Conservation (phyloP, 495 filamentous ascomycete genomes). For the Talaromyces borbonicus region DNA sequence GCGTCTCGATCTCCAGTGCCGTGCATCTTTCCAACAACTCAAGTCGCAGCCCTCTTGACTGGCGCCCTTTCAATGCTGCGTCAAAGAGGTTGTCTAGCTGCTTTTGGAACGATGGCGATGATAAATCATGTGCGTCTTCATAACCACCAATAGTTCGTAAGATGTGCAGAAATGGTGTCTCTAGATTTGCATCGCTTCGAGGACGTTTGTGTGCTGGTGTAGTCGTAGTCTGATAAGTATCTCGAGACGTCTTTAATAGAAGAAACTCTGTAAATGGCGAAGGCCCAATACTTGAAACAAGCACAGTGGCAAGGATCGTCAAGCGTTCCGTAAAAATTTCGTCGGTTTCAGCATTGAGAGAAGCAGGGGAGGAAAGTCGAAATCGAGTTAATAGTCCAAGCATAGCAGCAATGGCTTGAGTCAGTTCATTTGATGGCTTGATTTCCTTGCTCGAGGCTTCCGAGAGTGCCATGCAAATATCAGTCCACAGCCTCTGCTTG, state of each 20-base stretch:
- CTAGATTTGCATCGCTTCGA: slow-evolving; percentile 16
- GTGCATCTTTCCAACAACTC: slow-evolving; percentile 35
- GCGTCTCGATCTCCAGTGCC: slow-evolving; percentile 13
- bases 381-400: slow-evolving; percentile 56
- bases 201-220: slow-evolving; percentile 38
- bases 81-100: slow-evolving; percentile 29
- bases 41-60: slow-evolving; percentile 33
- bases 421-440: slow-evolving; percentile 74
- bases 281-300: slow-evolving; percentile 56
- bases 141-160: slow-evolving; percentile 24
- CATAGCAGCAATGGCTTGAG: slow-evolving; percentile 63
- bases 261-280: slow-evolving; percentile 74
- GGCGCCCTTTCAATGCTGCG: slow-evolving; percentile 43
- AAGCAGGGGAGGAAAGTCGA: slow-evolving; percentile 43
- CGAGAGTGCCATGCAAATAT: slow-evolving; percentile 57
- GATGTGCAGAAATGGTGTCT: slow-evolving; percentile 34
- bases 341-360: slow-evolving; percentile 23
- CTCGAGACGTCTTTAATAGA: slow-evolving; percentile 31
- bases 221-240: slow-evolving; percentile 31
- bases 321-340: slow-evolving; percentile 52
- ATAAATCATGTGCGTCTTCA: slow-evolving; percentile 11
- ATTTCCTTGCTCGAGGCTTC: slow-evolving; percentile 82
- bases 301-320: slow-evolving; percentile 46
- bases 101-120: slow-evolving; percentile 19
- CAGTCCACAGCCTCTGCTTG: slow-evolving; percentile 55